Conservation (phyloP, 2,329 filamentous ascomycete genomes). For the Orbilia oligospora region DNA sequence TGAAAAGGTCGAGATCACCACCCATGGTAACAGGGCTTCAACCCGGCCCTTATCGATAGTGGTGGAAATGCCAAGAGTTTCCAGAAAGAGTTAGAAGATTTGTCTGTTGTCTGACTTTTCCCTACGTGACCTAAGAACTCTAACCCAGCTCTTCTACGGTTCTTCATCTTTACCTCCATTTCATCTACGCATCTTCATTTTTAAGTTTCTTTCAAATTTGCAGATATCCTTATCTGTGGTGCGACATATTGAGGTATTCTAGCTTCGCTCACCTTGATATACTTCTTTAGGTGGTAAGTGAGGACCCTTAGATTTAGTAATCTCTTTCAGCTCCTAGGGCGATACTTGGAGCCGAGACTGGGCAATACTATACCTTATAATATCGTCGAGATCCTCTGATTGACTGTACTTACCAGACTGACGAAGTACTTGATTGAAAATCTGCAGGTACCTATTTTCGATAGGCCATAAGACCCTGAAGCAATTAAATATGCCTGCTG, state of each 20-base stretch:
- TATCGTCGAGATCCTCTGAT: too few species aligned
- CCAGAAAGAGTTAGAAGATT: not conserved
- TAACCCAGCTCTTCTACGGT: constrained; percentile 4
- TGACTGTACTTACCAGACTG: too few species aligned
- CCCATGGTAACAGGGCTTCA: not conserved
- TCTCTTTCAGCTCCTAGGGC: too few species aligned
- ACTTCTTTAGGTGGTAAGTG: not conserved
- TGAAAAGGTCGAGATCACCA: constrained; percentile 25
- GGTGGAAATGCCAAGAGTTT: constrained; percentile 15
- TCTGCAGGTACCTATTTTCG: not conserved
- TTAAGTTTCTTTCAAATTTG: not conserved
- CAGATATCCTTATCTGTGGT: too few species aligned
- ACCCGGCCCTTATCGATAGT: constrained; percentile 4
- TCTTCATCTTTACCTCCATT: not conserved
- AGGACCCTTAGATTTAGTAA: not conserved
- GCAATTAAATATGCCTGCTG: not conserved
- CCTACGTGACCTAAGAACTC: not conserved
- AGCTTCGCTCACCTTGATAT: not conserved
- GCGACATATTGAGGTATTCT: too few species aligned
- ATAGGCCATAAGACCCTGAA: not conserved
- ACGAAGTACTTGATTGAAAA: too few species aligned
- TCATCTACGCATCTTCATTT: not conserved
- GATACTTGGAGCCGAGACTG: too few species aligned
- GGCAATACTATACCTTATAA: too few species aligned
- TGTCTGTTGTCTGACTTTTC: not conserved